Base-by-base conservation (phyloP, 2,329 filamentous ascomycete species). In the Fonsecaea nubica region DNA sequence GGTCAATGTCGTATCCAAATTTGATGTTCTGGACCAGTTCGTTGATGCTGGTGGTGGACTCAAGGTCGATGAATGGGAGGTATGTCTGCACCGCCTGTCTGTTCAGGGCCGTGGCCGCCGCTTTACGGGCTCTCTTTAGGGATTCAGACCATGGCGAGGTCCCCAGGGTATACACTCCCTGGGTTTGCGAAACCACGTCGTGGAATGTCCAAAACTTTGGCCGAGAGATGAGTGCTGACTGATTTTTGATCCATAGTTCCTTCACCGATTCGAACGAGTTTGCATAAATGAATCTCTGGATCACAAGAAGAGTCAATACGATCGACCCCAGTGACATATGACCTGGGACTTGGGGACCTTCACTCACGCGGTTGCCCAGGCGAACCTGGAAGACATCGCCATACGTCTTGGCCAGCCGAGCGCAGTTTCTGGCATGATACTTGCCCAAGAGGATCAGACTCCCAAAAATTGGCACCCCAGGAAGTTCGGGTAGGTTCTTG, bases 71-170 rank as follows among this genome's bases (percentile, higher is more conserved):
- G 71, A 93, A 91, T 0, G 91, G 90, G 85, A 93, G 89, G 76
- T 94, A 93, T 0, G 87, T 88, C 72, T 92, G 89, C 1, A 91
- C 86, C 0, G 90, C 87, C 0, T 90, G 90, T 0, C 89, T 85
- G 76, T 93, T 93, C 12, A 94, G 83, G 0, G 91, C 91, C 0
- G 90, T 92, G 2, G 90, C 90, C 1, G 91, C 91, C 0, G 90
- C 90, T 79, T 92, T 93, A 67, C 91, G 86, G 12, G 90, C 85
- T 18, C 84, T 82, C 76, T 93, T 93, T 78, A 90, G 91, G 1
- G 88, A 91, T 57, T 92, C 90, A 69, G 92, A 90, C 89, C 91
- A 94, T 0, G 92, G 91, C 0, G 90, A 92, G 0, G 91, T 92
- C 1, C 92, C 92, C 65, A 94, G 92, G 0, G 91, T 93, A 77